A percentile compares a stretch with the other conserved stretches of the same genome.
Evolutionary conservation across 2,329 filamentous ascomycete species (phyloP).

Genomic region (Colletotrichum theobromicola): DNA sequence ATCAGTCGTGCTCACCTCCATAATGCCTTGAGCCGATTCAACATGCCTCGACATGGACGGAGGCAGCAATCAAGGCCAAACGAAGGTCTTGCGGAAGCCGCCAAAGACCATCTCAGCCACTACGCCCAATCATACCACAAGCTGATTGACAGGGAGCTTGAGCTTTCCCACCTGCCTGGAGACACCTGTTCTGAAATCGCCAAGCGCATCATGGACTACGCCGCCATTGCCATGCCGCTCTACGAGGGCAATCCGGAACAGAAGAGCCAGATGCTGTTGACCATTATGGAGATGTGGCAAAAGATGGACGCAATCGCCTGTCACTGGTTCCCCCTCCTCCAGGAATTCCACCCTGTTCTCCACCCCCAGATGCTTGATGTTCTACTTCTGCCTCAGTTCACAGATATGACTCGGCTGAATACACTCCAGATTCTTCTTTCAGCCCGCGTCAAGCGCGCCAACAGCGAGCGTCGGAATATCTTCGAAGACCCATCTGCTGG

Average conservation of each 20-base stretch:
- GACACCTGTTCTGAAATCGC: slow-evolving; percentile 30
- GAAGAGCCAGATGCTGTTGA: slow-evolving; percentile 57
- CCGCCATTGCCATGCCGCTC: slow-evolving; percentile 32
- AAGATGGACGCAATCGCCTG: slow-evolving; percentile 56
- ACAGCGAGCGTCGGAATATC: slow-evolving; percentile 40
- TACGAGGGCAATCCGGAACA: slow-evolving; percentile 53
- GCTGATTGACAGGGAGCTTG: slow-evolving; percentile 22
- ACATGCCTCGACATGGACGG: background rate
- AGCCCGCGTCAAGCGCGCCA: slow-evolving; percentile 31
- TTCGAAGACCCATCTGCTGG: slow-evolving; percentile 45
- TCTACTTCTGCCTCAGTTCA: slow-evolving; percentile 52
- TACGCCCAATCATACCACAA: slow-evolving; percentile 24
- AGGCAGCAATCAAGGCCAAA: background rate
- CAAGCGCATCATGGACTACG: slow-evolving; percentile 37
- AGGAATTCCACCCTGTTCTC: slow-evolving; percentile 57
- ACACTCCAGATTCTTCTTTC: slow-evolving; percentile 40
- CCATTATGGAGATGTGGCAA: slow-evolving; percentile 63
- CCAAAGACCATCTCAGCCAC: slow-evolving; percentile 17
- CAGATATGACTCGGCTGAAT: slow-evolving; percentile 56
- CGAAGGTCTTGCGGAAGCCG: background rate
- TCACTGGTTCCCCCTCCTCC: slow-evolving; percentile 49
- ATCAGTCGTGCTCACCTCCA: slow-evolving; percentile 43
- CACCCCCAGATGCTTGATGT: slow-evolving; percentile 54
- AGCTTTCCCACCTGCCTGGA: background rate
- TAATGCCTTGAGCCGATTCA: background rate